Percentiles rank a stretch among this genome's conserved stretches.
These are phyloP conservation scores for Mycena belliarum DNA, from an alignment of 768 basidiomycete genomes.

Conservation along the genomic window DNA sequence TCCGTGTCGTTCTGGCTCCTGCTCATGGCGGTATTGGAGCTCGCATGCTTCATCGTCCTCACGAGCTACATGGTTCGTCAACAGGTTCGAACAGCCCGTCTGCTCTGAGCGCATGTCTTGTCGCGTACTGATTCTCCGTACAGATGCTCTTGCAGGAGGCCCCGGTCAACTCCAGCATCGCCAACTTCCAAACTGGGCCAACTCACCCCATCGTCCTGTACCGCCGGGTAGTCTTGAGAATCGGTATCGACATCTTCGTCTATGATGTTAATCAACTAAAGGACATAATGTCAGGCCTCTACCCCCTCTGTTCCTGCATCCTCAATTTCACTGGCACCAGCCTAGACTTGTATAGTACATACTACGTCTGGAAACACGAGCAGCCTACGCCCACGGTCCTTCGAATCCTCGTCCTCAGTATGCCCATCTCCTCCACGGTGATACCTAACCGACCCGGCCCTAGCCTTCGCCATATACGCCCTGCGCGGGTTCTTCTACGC, in stretches of 20 bases:
- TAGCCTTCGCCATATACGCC: not conserved
- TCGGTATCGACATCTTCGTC: not conserved
- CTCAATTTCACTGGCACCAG: not conserved
- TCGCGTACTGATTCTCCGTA: not conserved
- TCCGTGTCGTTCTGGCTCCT: not conserved
- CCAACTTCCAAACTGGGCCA: not conserved
- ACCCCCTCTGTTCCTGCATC: slow-evolving; percentile 3
- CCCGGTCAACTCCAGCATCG: not conserved
- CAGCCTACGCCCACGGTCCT: not conserved
- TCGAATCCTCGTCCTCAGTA: not conserved
- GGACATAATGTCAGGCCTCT: not conserved
- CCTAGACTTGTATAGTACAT: not conserved
- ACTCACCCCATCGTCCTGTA: not conserved
- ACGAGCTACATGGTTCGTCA: not conserved
- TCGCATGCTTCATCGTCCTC: not conserved
- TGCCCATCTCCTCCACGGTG: not conserved
- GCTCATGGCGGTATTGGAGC: not conserved
- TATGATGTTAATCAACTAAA: not conserved
- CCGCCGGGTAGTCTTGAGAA: slow-evolving; percentile 1
- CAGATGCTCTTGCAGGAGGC: too few species aligned
- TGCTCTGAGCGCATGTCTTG: not conserved
- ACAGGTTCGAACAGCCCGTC: too few species aligned
- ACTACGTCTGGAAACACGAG: too few species aligned
- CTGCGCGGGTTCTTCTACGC: not conserved
- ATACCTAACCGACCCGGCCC: not conserved